Conservation (phyloP, 768 basidiomycete genomes). For the Leccinum boreale region DNA sequence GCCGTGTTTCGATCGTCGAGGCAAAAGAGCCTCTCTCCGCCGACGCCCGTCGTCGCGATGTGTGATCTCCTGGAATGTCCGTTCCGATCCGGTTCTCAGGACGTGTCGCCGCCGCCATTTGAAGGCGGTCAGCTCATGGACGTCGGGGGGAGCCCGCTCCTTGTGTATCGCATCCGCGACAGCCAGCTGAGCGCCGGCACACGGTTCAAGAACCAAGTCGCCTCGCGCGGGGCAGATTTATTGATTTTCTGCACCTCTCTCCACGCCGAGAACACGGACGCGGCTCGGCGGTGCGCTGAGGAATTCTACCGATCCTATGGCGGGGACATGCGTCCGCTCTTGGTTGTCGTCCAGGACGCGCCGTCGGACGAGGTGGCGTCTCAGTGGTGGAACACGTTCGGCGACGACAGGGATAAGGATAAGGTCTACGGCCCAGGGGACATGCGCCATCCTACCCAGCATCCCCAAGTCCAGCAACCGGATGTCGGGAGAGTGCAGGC, state of each 20-base stretch:
- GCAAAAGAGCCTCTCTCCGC: neutral
- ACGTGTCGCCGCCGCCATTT: conserved; percentile 12
- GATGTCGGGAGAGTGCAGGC: conserved; percentile 10
- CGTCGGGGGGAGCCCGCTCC: conserved; percentile 10
- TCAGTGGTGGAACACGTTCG: conserved; percentile 20
- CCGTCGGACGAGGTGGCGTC: conserved; percentile 15
- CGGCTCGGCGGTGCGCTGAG: conserved; percentile 11
- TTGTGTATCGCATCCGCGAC: conserved; percentile 22
- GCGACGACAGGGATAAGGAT: conserved; percentile 5
- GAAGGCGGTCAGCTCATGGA: conserved; percentile 20
- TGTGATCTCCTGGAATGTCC: conserved; percentile 18
- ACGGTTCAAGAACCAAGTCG: conserved; percentile 24
- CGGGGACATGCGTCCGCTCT: conserved; percentile 24
- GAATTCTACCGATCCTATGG: conserved; percentile 23
- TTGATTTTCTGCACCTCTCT: conserved; percentile 21
- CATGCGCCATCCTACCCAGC: neutral
- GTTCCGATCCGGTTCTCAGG: conserved; percentile 4
- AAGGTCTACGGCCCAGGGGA: neutral
- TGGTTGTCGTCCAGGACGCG: conserved; percentile 24
- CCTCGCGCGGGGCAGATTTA: conserved; percentile 24
- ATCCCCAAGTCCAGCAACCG: neutral
- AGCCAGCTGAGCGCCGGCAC: conserved; percentile 17
- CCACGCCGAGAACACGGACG: neutral
- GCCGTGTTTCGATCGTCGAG: conserved; percentile 15
- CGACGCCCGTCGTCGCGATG: conserved; percentile 15